These are phyloP conservation scores for Scleroderma bovista DNA, from an alignment of 768 basidiomycete species.

Conservation along the genomic window DNA sequence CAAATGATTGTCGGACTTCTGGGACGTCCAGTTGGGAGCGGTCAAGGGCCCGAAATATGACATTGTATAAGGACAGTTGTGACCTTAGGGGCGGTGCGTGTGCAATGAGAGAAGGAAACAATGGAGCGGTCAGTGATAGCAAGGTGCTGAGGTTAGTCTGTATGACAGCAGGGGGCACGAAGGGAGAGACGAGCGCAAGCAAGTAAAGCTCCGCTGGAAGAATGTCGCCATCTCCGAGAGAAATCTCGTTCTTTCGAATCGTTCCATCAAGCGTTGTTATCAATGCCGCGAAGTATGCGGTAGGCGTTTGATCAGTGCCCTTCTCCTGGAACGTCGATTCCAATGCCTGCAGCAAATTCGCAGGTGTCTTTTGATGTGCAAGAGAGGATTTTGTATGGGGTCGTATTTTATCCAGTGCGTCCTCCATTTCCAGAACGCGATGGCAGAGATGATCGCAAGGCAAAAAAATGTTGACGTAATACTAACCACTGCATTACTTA, in stretches of 20 bases:
- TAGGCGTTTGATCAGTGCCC: constrained; percentile 60
- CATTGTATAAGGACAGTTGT: constrained; percentile 71
- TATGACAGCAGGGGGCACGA: constrained; percentile 76
- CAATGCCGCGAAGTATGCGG: constrained; percentile 93
- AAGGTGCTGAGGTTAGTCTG: constrained; percentile 68
- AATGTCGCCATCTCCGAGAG: constrained; percentile 69
- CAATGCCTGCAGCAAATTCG: constrained; percentile 76
- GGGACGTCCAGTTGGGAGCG: constrained; percentile 61
- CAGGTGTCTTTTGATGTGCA: constrained; percentile 86
- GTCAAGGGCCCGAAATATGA: constrained; percentile 66
- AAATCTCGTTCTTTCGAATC: constrained; percentile 50
- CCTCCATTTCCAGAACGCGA: constrained; percentile 41
- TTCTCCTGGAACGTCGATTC: constrained; percentile 77
- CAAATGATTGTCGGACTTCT: constrained; percentile 76
- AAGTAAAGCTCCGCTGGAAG: constrained; percentile 30
- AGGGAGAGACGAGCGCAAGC: constrained; percentile 27
- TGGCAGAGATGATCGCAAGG: background rate
- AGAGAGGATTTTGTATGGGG: constrained; percentile 77
- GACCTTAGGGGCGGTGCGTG: constrained; percentile 84
- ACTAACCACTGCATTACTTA: background rate
- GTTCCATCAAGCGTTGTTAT: constrained; percentile 79
- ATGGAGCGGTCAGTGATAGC: constrained; percentile 67
- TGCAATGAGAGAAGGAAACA: constrained; percentile 61
- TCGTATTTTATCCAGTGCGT: constrained; percentile 76
- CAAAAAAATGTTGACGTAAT: constrained; percentile 33